Evolutionary conservation across 148 eudicot species (phyloP).

Genomic region (Camellia lanceoleosa): DNA sequence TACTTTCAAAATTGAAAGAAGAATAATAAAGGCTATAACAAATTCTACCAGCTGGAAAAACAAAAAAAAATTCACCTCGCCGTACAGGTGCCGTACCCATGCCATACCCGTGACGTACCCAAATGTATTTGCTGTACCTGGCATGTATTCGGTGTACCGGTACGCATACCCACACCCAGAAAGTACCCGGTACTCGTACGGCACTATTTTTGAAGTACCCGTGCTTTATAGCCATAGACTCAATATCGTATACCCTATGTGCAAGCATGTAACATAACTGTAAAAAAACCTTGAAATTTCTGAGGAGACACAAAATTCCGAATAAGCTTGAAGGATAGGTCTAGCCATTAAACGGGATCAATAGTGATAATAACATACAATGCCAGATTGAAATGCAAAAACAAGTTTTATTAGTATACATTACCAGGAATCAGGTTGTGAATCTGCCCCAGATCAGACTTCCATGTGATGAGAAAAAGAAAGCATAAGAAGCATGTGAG

Average conservation of each 20-base stretch:
- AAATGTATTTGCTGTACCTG: too few species aligned
- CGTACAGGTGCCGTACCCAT: too few species aligned
- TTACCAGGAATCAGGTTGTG: constrained; percentile 83
- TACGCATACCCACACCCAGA: too few species aligned
- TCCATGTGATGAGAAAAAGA: constrained; percentile 35
- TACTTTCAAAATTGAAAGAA: too few species aligned
- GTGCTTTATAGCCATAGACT: neutral
- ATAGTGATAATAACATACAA: neutral
- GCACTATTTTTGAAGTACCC: too few species aligned
- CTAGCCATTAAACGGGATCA: neutral
- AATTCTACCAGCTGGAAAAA: too few species aligned
- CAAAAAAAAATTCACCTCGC: too few species aligned
- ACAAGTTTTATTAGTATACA: constrained; percentile 18
- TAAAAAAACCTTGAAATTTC: neutral
- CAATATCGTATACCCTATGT: neutral
- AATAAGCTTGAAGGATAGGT: neutral
- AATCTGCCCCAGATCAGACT: constrained; percentile 84
- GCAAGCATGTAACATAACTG: neutral
- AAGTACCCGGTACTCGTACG: too few species aligned
- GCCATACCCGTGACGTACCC: too few species aligned
- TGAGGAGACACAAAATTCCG: neutral
- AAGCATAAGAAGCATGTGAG: constrained; percentile 32
- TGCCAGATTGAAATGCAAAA: constrained; percentile 18
- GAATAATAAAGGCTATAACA: too few species aligned
- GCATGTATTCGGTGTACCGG: too few species aligned